phyloP scores from a whole-genome alignment of 2,329 filamentous ascomycete genomes.

The Akanthomyces uredinophilus region DNA sequence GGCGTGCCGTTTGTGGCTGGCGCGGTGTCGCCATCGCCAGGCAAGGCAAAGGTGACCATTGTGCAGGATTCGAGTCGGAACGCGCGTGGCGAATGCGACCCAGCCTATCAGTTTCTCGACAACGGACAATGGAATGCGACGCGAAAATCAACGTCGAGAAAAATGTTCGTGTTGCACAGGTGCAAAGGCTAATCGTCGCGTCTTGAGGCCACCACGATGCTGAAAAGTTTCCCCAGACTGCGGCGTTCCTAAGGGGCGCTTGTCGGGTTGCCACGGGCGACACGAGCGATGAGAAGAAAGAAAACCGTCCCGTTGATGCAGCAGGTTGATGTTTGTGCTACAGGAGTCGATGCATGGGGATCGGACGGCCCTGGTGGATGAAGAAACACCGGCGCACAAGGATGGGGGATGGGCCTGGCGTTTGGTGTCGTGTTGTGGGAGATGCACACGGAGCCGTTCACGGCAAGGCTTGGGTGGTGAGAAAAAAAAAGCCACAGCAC shows the following conservation, averaged over 20 bases:
- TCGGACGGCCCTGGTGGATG: background rate
- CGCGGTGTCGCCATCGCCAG: slow-evolving; percentile 30
- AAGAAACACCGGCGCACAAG: slow-evolving; percentile 8
- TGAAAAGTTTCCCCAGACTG: background rate
- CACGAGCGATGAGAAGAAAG: background rate
- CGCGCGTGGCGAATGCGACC: background rate
- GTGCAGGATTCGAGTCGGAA: background rate
- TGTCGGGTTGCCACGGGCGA: slow-evolving; percentile 1
- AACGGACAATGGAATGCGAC: background rate
- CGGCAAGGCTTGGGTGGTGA: background rate
- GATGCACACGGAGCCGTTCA: slow-evolving; percentile 3
- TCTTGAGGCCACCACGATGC: background rate
- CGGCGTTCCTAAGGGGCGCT: background rate
- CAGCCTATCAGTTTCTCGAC: background rate
- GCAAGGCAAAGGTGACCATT: slow-evolving; percentile 37
- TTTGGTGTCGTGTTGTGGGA: slow-evolving; percentile 11
- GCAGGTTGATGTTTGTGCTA: background rate
- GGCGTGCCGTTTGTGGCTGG: slow-evolving; percentile 31
- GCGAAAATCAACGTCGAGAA: background rate
- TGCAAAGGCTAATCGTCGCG: background rate
- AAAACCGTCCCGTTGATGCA: background rate
- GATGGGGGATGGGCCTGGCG: background rate
- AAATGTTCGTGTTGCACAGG: background rate
- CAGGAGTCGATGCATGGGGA: slow-evolving; percentile 9
- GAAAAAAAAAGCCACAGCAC: slow-evolving; percentile 12